Conservation (phyloP, 148 eudicot genomes). For the Cornus kousa region DNA sequence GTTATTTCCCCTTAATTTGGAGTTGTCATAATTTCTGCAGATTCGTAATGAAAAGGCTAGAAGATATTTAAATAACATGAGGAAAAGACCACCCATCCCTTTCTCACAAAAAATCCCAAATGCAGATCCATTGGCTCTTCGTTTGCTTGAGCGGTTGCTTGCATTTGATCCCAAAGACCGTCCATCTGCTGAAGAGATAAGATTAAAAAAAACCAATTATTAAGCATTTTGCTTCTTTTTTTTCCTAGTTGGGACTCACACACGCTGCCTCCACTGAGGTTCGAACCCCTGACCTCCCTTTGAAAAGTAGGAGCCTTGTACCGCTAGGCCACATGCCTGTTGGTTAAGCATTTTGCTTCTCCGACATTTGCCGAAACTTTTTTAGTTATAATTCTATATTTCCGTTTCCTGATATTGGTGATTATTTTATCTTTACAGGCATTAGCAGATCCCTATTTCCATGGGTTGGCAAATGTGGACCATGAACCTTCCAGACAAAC, state of each 20-base stretch:
- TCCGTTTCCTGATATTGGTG: conserved; percentile 2
- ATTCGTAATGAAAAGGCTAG: conserved; percentile 89
- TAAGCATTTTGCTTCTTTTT: neutral
- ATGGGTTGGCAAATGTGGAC: conserved; percentile 69
- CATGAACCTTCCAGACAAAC: conserved; percentile 66
- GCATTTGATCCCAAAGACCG: conserved; percentile 97
- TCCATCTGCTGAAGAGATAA: conserved; percentile 81
- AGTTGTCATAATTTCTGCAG: conserved; percentile 35
- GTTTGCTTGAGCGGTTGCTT: conserved; percentile 81
- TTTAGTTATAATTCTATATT: neutral
- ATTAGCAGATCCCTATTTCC: conserved; percentile 76
- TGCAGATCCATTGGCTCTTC: conserved; percentile 89
- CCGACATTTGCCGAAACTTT: neutral
- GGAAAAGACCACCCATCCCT: conserved; percentile 65
- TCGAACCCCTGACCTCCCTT: no score
- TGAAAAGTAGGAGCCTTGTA: no score
- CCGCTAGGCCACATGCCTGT: no score
- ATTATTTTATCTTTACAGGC: conserved; percentile 43
- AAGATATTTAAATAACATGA: conserved; percentile 77
- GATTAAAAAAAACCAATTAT: conserved; percentile 12
- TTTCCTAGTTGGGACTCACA: no score
- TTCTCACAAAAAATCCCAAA: conserved; percentile 74
- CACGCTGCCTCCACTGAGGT: no score
- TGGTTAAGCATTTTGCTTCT: neutral
- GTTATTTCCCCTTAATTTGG: conserved; percentile 19